These are phyloP conservation scores for Aspergillus egyptiacus DNA, from an alignment of 495 filamentous ascomycete species.

Conservation along the genomic window DNA sequence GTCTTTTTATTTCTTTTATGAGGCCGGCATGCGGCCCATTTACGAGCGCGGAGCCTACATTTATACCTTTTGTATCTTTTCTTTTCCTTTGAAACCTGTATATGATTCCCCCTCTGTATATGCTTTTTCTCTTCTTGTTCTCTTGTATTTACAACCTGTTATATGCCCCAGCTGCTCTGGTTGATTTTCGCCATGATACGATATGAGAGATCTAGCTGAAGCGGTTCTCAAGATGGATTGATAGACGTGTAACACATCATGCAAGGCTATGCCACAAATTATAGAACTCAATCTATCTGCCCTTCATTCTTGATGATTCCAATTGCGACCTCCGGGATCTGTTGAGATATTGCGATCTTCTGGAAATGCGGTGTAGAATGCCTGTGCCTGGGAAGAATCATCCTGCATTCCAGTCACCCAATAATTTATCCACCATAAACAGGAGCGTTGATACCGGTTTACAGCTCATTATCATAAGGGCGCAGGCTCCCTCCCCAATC, in stretches of 20 bases:
- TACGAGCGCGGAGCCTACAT: slow-evolving; percentile 13
- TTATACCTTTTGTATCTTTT: slow-evolving; percentile 18
- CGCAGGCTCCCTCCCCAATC: background rate
- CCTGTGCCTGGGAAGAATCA: slow-evolving; percentile 1
- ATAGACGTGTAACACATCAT: too few species aligned
- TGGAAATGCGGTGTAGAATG: slow-evolving; percentile 3
- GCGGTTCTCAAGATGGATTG: too few species aligned
- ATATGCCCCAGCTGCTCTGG: slow-evolving; percentile 14
- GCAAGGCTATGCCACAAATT: too few species aligned
- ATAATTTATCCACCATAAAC: background rate
- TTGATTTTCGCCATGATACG: too few species aligned
- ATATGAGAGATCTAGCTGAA: too few species aligned
- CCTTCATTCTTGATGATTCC: background rate
- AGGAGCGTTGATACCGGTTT: background rate
- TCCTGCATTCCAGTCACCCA: slow-evolving; percentile 12
- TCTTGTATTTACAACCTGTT: slow-evolving; percentile 12
- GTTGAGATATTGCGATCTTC: slow-evolving; percentile 1
- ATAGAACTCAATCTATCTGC: too few species aligned
- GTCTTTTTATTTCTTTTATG: slow-evolving; percentile 6
- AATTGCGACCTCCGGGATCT: too few species aligned
- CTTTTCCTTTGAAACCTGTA: slow-evolving; percentile 16
- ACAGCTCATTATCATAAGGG: background rate
- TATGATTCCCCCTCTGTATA: slow-evolving; percentile 18
- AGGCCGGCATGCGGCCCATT: too few species aligned
- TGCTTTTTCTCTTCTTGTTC: slow-evolving; percentile 14